phyloP scores from a whole-genome alignment of 345 rosid genomes.

The Acer saccharum region DNA sequence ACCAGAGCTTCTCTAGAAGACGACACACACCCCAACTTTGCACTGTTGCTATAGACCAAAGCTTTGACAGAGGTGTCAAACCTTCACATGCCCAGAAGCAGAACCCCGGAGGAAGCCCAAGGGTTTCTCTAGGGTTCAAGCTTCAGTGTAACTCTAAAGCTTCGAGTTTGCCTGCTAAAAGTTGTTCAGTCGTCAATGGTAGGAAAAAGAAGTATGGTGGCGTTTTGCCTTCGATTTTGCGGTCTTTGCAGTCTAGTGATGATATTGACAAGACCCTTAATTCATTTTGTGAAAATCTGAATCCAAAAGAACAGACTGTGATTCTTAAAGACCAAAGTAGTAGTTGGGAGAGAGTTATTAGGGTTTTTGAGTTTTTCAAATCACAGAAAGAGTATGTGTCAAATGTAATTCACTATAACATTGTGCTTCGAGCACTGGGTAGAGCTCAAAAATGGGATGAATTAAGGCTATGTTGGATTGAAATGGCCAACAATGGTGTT shows the following conservation, averaged over 20 bases:
- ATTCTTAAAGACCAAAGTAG: constrained; percentile 69
- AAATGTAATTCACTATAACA: constrained; percentile 79
- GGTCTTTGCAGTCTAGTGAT: constrained; percentile 54
- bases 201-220: constrained; percentile 53
- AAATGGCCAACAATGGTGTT: constrained; percentile 77
- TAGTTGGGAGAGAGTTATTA: constrained; percentile 53
- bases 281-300: constrained; percentile 52
- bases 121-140: constrained; percentile 47
- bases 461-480: constrained; percentile 75
- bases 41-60: neutral
- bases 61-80: constrained; percentile 7
- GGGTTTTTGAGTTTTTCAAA: constrained; percentile 76
- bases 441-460: constrained; percentile 91
- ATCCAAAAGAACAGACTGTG: constrained; percentile 80
- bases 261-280: constrained; percentile 59
- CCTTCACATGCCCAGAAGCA: constrained; percentile 21
- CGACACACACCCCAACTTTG: neutral
- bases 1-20: constrained; percentile 4
- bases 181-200: constrained; percentile 34
- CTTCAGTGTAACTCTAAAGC: constrained; percentile 51
- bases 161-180: constrained; percentile 37
- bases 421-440: constrained; percentile 77
- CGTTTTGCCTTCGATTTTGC: constrained; percentile 59
- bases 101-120: constrained; percentile 31
- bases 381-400: constrained; percentile 61